These are phyloP conservation scores for Euphorbia schlechtendalii DNA, from an alignment of 441 rosid genomes.

Conservation along the genomic window DNA sequence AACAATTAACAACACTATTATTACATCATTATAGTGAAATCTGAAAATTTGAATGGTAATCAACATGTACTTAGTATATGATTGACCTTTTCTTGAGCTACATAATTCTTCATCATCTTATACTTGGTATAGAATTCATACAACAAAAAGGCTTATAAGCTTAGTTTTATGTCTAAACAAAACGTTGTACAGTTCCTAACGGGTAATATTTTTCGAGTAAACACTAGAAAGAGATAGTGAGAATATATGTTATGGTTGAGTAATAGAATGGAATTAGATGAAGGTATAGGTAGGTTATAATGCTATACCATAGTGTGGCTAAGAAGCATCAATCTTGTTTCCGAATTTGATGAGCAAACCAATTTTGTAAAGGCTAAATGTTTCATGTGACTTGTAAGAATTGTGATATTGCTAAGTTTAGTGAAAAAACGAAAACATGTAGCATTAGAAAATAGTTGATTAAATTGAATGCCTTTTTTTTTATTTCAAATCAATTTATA, in stretches of 20 bases:
- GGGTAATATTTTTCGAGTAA: no score
- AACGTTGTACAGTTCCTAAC: no score
- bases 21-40: not conserved
- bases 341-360: constrained; percentile 25
- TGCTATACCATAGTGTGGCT: constrained; percentile 13
- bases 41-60: not conserved
- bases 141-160: not conserved
- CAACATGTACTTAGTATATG: not conserved
- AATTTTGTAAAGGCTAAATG: constrained; percentile 15
- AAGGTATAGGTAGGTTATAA: not conserved
- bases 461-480: constrained; percentile 10
- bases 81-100: constrained; percentile 21
- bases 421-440: constrained; percentile 16
- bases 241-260: no score
- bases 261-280: not conserved
- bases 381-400: constrained; percentile 33
- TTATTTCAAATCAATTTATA: constrained; percentile 6
- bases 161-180: not conserved
- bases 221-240: no score
- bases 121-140: constrained; percentile 18
- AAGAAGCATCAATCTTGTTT: constrained; percentile 21
- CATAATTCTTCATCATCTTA: constrained; percentile 26
- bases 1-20: constrained; percentile 8
- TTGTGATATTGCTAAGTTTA: constrained; percentile 10
- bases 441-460: constrained; percentile 16